Evolutionary conservation across 768 basidiomycete species (phyloP).

Genomic region (Lepiota brunneoincarnata): DNA sequence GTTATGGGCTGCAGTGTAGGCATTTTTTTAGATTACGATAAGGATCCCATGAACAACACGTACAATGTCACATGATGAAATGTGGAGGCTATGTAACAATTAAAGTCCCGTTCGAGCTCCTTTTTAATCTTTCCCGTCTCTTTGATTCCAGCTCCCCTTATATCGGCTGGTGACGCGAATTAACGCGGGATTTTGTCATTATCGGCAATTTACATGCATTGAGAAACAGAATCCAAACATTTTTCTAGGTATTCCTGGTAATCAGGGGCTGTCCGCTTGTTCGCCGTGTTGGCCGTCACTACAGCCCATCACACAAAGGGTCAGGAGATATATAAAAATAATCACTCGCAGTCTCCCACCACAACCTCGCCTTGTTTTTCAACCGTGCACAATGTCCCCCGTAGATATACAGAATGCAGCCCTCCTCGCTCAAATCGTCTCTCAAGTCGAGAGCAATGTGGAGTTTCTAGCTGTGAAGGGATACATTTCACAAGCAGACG

Average conservation of each 20-base stretch:
- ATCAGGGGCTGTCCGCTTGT: not conserved
- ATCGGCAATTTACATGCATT: too few species aligned
- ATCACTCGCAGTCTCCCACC: not conserved
- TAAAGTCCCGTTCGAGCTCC: too few species aligned
- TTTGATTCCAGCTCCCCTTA: too few species aligned
- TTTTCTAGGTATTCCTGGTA: too few species aligned
- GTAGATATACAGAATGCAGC: constrained; percentile 37
- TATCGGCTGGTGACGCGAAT: too few species aligned
- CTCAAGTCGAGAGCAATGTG: constrained; percentile 55
- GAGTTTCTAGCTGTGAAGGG: constrained; percentile 55
- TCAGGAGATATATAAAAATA: not conserved
- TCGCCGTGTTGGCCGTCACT: not conserved
- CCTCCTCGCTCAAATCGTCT: constrained; percentile 56
- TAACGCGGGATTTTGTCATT: too few species aligned
- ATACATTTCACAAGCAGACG: constrained; percentile 49
- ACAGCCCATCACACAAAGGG: not conserved
- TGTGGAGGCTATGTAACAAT: too few species aligned
- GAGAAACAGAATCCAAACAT: too few species aligned
- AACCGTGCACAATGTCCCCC: constrained; percentile 25
- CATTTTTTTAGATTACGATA: constrained; percentile 28
- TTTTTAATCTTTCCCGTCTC: too few species aligned
- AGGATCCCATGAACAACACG: too few species aligned
- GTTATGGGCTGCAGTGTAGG: constrained; percentile 35
- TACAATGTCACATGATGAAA: too few species aligned
- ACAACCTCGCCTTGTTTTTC: not conserved